These are phyloP conservation scores for Daldinia bambusicola DNA, from an alignment of 495 filamentous ascomycete species.

Conservation along the genomic window DNA sequence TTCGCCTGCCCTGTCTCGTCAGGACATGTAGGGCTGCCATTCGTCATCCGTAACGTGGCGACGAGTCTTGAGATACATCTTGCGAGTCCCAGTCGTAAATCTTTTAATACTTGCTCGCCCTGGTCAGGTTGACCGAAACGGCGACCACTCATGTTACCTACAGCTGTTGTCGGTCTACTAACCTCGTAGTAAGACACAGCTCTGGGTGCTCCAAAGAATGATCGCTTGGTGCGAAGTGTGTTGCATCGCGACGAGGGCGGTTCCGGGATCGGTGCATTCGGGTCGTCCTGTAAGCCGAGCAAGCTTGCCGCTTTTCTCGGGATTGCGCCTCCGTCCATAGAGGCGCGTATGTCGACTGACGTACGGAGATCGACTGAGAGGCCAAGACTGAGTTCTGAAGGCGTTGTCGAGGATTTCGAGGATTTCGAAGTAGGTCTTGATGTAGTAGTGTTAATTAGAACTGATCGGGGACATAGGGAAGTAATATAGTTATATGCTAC, in stretches of 20 bases:
- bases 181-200: conserved; percentile 18
- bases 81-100: conserved; percentile 52
- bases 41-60: conserved; percentile 49
- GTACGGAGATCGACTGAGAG: conserved; percentile 31
- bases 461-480: conserved; percentile 51
- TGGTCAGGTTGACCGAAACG: conserved; percentile 27
- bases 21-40: conserved; percentile 21
- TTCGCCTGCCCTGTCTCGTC: conserved; percentile 28
- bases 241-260: conserved; percentile 36
- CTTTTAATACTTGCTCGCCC: conserved; percentile 40
- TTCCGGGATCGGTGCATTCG: conserved; percentile 35
- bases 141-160: conserved; percentile 10
- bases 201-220: conserved; percentile 27
- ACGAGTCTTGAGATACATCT: conserved; percentile 53
- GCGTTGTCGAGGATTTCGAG: conserved; percentile 30
- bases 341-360: conserved; percentile 31
- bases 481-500: conserved; percentile 71
- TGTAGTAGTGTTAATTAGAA: conserved; percentile 22
- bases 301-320: conserved; percentile 55
- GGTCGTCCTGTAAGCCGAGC: conserved; percentile 51
- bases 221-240: conserved; percentile 38
- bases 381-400: conserved; percentile 28
- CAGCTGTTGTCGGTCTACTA: conserved; percentile 35
- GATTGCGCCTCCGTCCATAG: conserved; percentile 40
- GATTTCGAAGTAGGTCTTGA: conserved; percentile 37